Evolutionary conservation across 2,329 filamentous ascomycete genomes (phyloP), one percentile per base, ranked within the genome.

Genomic region (Colletotrichum liaoningense): DNA sequence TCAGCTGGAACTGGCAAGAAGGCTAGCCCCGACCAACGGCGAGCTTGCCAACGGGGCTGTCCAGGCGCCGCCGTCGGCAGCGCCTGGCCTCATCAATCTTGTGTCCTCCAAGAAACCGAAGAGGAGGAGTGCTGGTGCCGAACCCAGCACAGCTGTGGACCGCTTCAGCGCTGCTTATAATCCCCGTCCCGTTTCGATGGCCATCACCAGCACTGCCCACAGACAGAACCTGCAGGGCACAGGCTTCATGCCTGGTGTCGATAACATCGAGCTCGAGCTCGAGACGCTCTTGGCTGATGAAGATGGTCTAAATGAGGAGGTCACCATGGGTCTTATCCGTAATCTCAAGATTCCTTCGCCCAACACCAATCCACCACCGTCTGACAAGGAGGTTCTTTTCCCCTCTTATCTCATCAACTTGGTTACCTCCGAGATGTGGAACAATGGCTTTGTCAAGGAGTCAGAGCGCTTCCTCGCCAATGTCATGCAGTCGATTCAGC

Each of bases 341-440:
- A 98, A 98, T 81, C 90, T 99, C 77, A 98, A 97, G 89, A 98
- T 99, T 75, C 97, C 97, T 24, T 92, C 93, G 12, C 96, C 97
- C 58, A 94, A 92, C 80, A 93, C 94, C 42, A 96, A 91, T 66
- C 95, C 96, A 24, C 93, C 95, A 66, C 96, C 97, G 12, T 98
- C 95, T 22, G 97, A 99, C 85, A 99, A 99, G 87, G 97, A 99
- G 83, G 96, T 99, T 26, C 89, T 99, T 65, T 99, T 99, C 92
- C 97, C 97, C 42, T 96, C 97, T 11, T 99, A 98, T 83, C 92
- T 99, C 78, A 99, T 99, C 88, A 99, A 99, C 84, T 89, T 99
- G 74, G 97, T 99, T 76, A 99, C 97, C 14, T 98, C 95, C 19
- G 97, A 99, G 86, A 99, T 99, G 97, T 99, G 97, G 97, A 99